Base-by-base conservation (phyloP, 805 yeast species). In the Barnettozyma siamensis region DNA sequence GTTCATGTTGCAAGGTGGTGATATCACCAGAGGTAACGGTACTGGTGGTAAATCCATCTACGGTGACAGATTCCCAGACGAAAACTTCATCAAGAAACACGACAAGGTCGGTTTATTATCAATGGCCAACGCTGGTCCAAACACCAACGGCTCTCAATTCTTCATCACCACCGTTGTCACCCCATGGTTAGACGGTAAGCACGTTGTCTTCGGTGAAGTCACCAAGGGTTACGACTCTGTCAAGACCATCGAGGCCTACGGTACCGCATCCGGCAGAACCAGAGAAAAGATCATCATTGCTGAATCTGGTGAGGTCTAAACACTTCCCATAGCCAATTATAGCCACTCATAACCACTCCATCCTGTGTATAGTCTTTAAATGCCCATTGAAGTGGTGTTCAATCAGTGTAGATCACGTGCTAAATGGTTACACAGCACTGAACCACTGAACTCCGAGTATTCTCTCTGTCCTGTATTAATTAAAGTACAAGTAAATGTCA, bases 1-100 rank as follows among this genome's bases (percentile, higher is more conserved):
- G 69, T 93, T 93, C 78, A 91, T 91, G 99, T 76, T 93, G 66
- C 98, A 93, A 76, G 98, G 94, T 70, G 94, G 94, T 76, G 95
- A 86, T 69, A 83, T 86, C 79, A 84, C 93, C 66, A 72, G 75
- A 70, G 88, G 87, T 69, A 84, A 88, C 72, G 99, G 99, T 66
- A 84, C 94, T 59, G 99, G 99, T 67, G 99, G 99, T 68, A 83
- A 82, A 68, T 83, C 91, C 46, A 85, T 85, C 69, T 85, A 84
- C 66, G 91, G 91, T 55, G 79, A 75, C 46, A 80, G 75, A 63
- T 84, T 84, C 67, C 73, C 73, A 35, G 94, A 84, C 59, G 94
- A 84, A 65, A 83, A 82, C 76, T 84, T 84, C 62, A 50, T 58
- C 61, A 70, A 72, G 70, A 80, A 66, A 61, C 97, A 91, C 79